phyloP scores from a whole-genome alignment of 192 early-diverging fungal species.

The Martensiomyces pterosporus region DNA sequence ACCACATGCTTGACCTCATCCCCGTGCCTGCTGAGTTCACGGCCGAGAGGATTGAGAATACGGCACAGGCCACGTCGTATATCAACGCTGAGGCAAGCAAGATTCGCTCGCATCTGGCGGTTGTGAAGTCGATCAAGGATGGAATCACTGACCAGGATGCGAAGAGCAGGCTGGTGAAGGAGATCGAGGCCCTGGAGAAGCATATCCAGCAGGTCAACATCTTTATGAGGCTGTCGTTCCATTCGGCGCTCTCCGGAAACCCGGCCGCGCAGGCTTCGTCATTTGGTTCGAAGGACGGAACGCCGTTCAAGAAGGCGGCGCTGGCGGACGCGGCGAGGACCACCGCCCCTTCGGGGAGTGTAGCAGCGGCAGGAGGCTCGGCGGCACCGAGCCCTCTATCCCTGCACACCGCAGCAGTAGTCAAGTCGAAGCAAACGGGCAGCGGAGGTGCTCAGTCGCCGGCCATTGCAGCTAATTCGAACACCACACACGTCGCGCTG shows the following conservation, averaged over 20 bases:
- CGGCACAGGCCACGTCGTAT: constrained; percentile 31
- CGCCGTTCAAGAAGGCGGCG: neutral
- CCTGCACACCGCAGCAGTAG: neutral
- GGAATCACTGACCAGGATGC: constrained; percentile 25
- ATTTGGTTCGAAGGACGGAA: constrained; percentile 19
- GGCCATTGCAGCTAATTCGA: constrained; percentile 14
- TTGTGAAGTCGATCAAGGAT: constrained; percentile 30
- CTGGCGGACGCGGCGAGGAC: neutral
- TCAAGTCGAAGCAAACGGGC: neutral
- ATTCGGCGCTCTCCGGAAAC: constrained; percentile 31
- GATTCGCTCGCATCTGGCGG: constrained; percentile 32
- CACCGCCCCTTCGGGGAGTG: neutral
- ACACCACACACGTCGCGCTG: constrained; percentile 30
- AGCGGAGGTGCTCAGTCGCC: neutral
- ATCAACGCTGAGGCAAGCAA: constrained; percentile 38
- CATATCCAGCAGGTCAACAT: constrained; percentile 34
- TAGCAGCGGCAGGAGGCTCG: neutral
- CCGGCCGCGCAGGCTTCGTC: constrained; percentile 23
- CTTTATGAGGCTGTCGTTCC: constrained; percentile 45
- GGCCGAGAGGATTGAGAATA: constrained; percentile 22
- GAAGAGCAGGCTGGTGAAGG: constrained; percentile 20
- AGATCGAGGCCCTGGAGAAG: constrained; percentile 18
- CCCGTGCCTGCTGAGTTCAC: constrained; percentile 31
- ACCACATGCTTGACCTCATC: constrained; percentile 38
- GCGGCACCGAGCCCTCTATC: neutral